Percentiles rank a stretch among this genome's conserved stretches.
These are phyloP conservation scores for Lentinula boryana DNA, from an alignment of 768 basidiomycete genomes.

Conservation along the genomic window DNA sequence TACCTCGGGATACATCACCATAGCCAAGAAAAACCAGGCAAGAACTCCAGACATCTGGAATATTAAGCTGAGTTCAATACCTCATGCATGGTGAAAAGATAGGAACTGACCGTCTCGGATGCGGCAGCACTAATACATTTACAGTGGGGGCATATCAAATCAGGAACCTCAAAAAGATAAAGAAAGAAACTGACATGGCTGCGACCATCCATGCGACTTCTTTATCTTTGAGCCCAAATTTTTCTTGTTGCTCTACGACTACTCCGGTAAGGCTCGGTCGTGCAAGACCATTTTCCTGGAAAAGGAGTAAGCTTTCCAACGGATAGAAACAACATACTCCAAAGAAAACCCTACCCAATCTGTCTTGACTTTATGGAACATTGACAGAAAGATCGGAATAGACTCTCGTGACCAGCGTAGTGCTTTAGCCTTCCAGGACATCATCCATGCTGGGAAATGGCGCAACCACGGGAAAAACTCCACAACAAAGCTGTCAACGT, in stretches of 20 bases:
- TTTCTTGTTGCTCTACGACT: neutral
- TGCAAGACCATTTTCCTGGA: constrained; percentile 3
- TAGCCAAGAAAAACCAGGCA: constrained; percentile 6
- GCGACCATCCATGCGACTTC: neutral
- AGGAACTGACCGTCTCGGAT: neutral
- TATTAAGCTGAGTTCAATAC: too few species aligned
- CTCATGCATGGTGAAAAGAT: neutral
- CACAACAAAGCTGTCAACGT: constrained; percentile 26
- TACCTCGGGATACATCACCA: constrained; percentile 15
- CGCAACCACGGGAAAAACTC: constrained; percentile 29
- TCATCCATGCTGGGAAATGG: constrained; percentile 21
- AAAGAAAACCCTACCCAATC: constrained; percentile 6
- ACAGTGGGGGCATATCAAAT: neutral
- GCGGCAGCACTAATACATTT: neutral
- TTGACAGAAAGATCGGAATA: constrained; percentile 6
- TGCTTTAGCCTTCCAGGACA: constrained; percentile 15
- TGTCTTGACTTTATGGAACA: constrained; percentile 8
- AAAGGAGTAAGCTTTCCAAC: neutral
- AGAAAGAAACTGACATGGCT: neutral
- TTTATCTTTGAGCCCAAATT: neutral
- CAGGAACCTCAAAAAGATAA: neutral
- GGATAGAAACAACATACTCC: too few species aligned
- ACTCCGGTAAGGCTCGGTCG: constrained; percentile 8
- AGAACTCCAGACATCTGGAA: neutral
- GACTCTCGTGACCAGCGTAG: constrained; percentile 9